Conservation (phyloP, 345 rosid species). For the Raphanus raphanistrum region DNA sequence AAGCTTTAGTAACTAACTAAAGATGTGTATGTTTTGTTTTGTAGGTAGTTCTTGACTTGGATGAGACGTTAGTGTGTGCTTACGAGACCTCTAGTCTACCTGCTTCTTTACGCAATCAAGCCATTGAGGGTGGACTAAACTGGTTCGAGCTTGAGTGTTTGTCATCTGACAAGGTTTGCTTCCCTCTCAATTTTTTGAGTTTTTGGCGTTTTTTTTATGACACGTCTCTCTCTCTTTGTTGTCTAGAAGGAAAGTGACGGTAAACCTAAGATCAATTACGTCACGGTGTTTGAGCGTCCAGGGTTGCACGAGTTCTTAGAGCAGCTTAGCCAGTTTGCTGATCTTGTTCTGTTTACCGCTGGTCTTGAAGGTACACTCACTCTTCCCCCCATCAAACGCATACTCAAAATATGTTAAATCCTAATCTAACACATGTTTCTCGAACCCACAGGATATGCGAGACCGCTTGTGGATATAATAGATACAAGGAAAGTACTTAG, state of each 20-base stretch:
- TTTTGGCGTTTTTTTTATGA: constrained; percentile 24
- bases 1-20: neutral
- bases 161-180: constrained; percentile 86
- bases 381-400: neutral
- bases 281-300: constrained; percentile 93
- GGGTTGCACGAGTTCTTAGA: constrained; percentile 81
- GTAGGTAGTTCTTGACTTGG: constrained; percentile 98
- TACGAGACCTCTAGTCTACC: constrained; percentile 89
- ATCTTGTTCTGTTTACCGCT: constrained; percentile 89
- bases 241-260: constrained; percentile 73
- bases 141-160: constrained; percentile 91
- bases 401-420: neutral
- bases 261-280: constrained; percentile 68
- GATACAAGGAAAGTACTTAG: constrained; percentile 68
- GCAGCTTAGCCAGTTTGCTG: constrained; percentile 70
- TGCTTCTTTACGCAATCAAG: constrained; percentile 57
- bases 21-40: constrained; percentile 14
- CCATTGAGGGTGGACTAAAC: constrained; percentile 71
- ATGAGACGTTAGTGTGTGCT: constrained; percentile 93
- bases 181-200: neutral
- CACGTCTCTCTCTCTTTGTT: constrained; percentile 25
- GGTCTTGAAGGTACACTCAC: constrained; percentile 80
- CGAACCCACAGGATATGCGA: constrained; percentile 70
- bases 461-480: constrained; percentile 89
- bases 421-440: neutral